Conservation (phyloP, 768 basidiomycete genomes). For the Termitomyces titanicus region DNA sequence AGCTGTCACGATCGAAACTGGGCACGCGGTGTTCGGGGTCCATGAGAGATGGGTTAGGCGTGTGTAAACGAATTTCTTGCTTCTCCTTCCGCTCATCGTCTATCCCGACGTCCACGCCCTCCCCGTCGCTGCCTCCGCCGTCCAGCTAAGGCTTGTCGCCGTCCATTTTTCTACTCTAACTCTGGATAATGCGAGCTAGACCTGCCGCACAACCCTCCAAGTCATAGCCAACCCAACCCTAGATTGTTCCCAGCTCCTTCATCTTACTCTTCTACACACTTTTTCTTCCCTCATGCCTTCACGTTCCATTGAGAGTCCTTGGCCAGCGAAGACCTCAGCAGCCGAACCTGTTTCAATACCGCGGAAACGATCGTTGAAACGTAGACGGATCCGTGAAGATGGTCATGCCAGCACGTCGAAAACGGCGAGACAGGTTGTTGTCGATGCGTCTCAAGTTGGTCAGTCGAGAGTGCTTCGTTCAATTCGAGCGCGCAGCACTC, state of each 20-base stretch:
- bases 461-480: conserved; percentile 7
- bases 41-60: conserved; percentile 18
- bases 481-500: background rate
- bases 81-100: conserved; percentile 18
- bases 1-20: conserved; percentile 1
- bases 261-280: conserved; percentile 13
- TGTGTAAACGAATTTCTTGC: conserved; percentile 16
- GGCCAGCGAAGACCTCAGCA: conserved; percentile 40
- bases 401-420: conserved; percentile 22
- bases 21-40: conserved; percentile 17
- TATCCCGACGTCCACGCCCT: conserved; percentile 18
- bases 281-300: conserved; percentile 30
- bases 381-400: conserved; percentile 23
- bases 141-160: conserved; percentile 11
- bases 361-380: conserved; percentile 25
- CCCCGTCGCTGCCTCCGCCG: conserved; percentile 14
- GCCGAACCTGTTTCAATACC: conserved; percentile 7
- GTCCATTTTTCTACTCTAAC: conserved; percentile 13
- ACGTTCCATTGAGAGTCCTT: conserved; percentile 30
- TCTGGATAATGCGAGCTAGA: conserved; percentile 31
- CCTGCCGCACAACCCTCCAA: conserved; percentile 19
- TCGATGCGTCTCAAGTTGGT: conserved; percentile 33
- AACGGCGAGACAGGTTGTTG: conserved; percentile 33
- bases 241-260: conserved; percentile 19
- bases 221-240: conserved; percentile 18